phyloP scores from a whole-genome alignment of 1,284 basidiomycete genomes.

The Malassezia globosa region DNA sequence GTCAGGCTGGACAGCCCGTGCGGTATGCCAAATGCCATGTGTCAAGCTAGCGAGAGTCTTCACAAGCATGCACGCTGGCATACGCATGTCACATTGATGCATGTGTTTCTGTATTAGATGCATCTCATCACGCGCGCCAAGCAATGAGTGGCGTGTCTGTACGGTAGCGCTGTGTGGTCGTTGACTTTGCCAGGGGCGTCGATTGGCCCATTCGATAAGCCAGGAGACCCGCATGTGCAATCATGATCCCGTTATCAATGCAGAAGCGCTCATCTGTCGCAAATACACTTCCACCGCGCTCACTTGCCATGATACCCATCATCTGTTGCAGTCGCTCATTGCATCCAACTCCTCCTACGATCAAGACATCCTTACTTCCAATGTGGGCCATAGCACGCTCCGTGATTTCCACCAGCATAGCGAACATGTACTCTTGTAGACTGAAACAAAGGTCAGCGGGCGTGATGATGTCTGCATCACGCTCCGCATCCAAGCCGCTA shows the following conservation, averaged over 20 bases:
- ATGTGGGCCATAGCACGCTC: conserved; percentile 99
- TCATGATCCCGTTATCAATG: conserved; percentile 99
- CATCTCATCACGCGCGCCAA: conserved; percentile 1
- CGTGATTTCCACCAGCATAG: conserved; percentile 98
- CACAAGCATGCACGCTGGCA: neutral
- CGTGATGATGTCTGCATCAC: conserved; percentile 55
- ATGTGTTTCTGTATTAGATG: too few relatives aligned
- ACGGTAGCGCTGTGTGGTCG: conserved; percentile 42
- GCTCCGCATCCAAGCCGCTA: conserved; percentile 7
- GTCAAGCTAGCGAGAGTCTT: neutral
- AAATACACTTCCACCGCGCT: conserved; percentile 79
- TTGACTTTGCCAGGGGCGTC: conserved; percentile 37
- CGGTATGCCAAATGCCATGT: neutral
- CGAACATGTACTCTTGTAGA: conserved; percentile 90
- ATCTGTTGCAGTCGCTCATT: conserved; percentile 89
- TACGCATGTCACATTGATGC: too few relatives aligned
- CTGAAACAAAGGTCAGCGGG: conserved; percentile 92
- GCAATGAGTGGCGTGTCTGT: conserved; percentile 39
- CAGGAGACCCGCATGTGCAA: conserved; percentile 90
- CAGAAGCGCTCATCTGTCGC: conserved; percentile 96
- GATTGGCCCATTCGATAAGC: conserved; percentile 71
- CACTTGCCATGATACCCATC: conserved; percentile 94
- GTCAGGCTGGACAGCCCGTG: conserved; percentile 1
- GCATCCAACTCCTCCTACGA: conserved; percentile 86
- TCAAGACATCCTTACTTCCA: conserved; percentile 84